Base-by-base conservation (phyloP, 371 early-diverging fungal genomes). In the Thermomucor indicae-seudaticae region DNA sequence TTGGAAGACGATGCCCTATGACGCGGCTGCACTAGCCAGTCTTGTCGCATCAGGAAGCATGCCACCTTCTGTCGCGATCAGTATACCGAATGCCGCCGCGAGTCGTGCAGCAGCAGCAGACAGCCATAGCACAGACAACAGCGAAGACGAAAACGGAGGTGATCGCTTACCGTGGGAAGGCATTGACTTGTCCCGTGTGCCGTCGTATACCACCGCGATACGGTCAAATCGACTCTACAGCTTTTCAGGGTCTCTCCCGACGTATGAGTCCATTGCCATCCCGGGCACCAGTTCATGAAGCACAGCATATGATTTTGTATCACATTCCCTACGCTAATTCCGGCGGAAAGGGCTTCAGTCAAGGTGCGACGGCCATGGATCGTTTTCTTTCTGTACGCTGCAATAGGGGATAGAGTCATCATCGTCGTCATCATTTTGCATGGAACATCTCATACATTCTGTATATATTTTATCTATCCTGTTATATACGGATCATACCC, bases 11-110 rank as follows among this genome's bases (percentile, higher is more conserved):
- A 49, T 58, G 29, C 76, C 72, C 6, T 75, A 72, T 48, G 65
- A 67, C 39, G 62, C 71, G 12, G 60, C 42, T 23, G 57, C 61
- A 6, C 29, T 75, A 6, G 54, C 58, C 5, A 53, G 51, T 10
- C 32, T 70, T 25, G 58, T 74, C 23, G 62, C 55, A 2, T 45
- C 62, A 24, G 74, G 74, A 1, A 55, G 56, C 27, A 38, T 70
- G 30, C 74, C 74, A 6, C 64, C 64, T 6, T 67, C 75, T 2
- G 43, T 70, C 0, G 70, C 68, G 0, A 52, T 62, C 76, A 89
- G 93, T 43, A 89, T 95, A 37, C 81, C 87, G 22, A 93, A 92
- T 60, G 67, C 87, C 38, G 81, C 86, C 2, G 88, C 81, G 17
- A 88, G 86, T 6, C 86, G 84, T 14, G 90, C 91, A 62, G 85